phyloP scores from a whole-genome alignment of 2,329 filamentous ascomycete genomes.

The Bipolaris cookei region DNA sequence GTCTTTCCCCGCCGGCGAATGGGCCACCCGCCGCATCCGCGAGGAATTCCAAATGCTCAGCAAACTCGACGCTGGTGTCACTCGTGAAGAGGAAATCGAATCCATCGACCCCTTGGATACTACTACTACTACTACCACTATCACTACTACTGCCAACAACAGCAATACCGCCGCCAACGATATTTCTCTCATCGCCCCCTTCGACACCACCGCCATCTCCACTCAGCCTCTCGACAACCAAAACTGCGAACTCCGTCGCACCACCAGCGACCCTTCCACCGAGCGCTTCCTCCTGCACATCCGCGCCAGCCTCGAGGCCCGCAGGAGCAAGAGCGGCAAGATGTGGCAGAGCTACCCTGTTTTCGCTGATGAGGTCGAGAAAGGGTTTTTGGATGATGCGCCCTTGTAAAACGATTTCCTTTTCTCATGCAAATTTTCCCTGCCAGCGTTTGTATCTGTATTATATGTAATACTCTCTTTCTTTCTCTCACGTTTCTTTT shows the following conservation, averaged over 20 bases:
- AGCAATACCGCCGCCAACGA: neutral
- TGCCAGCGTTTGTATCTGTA: too few species aligned
- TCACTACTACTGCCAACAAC: too few species aligned
- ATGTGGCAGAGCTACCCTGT: conserved; percentile 12
- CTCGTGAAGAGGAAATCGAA: neutral
- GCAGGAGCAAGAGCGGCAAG: conserved; percentile 9
- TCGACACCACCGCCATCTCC: neutral
- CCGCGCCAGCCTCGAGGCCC: conserved; percentile 20
- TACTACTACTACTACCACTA: neutral
- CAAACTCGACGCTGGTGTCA: conserved; percentile 5
- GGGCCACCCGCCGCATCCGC: neutral
- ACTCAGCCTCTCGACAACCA: neutral
- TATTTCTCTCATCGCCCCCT: neutral
- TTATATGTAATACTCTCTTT: neutral
- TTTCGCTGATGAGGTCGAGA: conserved; percentile 21
- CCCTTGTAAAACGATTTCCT: conserved; percentile 9
- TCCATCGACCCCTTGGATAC: neutral
- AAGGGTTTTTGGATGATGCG: conserved; percentile 18
- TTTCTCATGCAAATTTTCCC: neutral
- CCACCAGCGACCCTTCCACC: conserved; percentile 8
- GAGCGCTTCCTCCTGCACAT: conserved; percentile 23
- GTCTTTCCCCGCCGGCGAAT: conserved; percentile 15
- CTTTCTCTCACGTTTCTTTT: neutral
- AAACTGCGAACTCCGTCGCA: conserved; percentile 8
- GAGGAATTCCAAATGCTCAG: conserved; percentile 10